A percentile compares a stretch with the other conserved stretches of the same genome.
Conservation (phyloP, 768 basidiomycete species). For the Leccinum fibrillosum region DNA sequence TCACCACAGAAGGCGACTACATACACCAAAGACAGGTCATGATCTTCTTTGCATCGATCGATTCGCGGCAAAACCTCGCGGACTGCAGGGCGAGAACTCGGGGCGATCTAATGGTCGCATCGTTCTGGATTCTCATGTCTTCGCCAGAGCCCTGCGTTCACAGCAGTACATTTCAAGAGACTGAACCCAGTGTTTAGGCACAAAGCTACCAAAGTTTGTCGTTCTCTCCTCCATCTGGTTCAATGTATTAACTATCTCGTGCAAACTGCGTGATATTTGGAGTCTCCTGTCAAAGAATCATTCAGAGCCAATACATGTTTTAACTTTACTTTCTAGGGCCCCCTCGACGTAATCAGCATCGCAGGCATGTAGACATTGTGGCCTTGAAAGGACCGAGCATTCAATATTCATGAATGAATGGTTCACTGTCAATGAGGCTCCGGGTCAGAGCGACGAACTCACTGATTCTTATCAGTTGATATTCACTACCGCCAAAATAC, state of each 20-base stretch:
- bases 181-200: slow-evolving; percentile 48
- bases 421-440: slow-evolving; percentile 43
- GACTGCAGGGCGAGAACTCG: slow-evolving; percentile 38
- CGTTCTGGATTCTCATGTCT: background rate
- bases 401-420: background rate
- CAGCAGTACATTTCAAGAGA: slow-evolving; percentile 45
- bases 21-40: slow-evolving; percentile 23
- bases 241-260: background rate
- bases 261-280: slow-evolving; percentile 48
- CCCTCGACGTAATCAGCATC: slow-evolving; percentile 75
- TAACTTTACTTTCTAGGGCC: slow-evolving; percentile 61
- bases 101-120: background rate
- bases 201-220: slow-evolving; percentile 49
- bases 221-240: background rate
- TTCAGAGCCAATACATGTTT: slow-evolving; percentile 47
- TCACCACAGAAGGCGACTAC: slow-evolving; percentile 50
- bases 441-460: slow-evolving; percentile 47
- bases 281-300: slow-evolving; percentile 18
- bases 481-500: slow-evolving; percentile 50
- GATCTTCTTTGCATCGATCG: background rate
- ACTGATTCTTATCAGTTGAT: slow-evolving; percentile 53
- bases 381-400: background rate
- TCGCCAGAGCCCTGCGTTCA: slow-evolving; percentile 49
- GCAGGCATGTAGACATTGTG: slow-evolving; percentile 41
- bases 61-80: slow-evolving; percentile 1